These are phyloP conservation scores for Candida andamanensis DNA, from an alignment of 805 yeast genomes.

Conservation along the genomic window DNA sequence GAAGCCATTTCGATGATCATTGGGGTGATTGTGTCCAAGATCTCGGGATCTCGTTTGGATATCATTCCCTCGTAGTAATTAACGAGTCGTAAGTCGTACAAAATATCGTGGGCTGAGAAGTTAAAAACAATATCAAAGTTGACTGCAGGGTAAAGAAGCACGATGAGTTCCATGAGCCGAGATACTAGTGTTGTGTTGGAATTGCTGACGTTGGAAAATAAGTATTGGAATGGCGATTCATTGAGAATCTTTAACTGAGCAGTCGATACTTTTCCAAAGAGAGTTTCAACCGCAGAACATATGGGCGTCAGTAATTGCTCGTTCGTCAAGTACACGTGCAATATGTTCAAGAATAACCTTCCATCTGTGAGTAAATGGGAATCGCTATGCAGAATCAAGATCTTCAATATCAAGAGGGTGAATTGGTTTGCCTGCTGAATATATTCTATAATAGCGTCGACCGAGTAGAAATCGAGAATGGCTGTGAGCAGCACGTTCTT, in stretches of 20 bases:
- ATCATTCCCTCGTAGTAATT: conserved; percentile 22
- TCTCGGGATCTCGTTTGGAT: conserved; percentile 2
- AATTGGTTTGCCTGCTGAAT: conserved; percentile 9
- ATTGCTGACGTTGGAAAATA: conserved; percentile 3
- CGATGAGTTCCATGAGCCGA: conserved; percentile 5
- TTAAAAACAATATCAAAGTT: conserved; percentile 4
- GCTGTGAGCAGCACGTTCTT: conserved; percentile 1
- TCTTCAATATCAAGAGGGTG: conserved; percentile 9
- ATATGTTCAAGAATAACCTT: conserved; percentile 1
- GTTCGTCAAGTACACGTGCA: conserved; percentile 3
- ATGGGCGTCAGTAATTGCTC: conserved; percentile 3
- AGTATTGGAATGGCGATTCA: background rate
- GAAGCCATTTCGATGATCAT: conserved; percentile 1
- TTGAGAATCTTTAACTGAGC: background rate
- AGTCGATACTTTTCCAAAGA: background rate
- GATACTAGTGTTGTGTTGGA: conserved; percentile 5
- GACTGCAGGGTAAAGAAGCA: conserved; percentile 4
- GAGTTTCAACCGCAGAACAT: conserved; percentile 1
- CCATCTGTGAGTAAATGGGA: conserved; percentile 2
- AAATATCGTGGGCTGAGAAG: conserved; percentile 18
- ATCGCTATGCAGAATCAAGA: conserved; percentile 7
- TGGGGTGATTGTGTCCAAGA: background rate
- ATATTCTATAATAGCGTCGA: conserved; percentile 12
- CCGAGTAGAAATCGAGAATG: conserved; percentile 7
- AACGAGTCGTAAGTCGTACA: conserved; percentile 19